These are phyloP conservation scores for Angomonas desouzai DNA, from an alignment of 208 protist species.

Conservation along the genomic window DNA sequence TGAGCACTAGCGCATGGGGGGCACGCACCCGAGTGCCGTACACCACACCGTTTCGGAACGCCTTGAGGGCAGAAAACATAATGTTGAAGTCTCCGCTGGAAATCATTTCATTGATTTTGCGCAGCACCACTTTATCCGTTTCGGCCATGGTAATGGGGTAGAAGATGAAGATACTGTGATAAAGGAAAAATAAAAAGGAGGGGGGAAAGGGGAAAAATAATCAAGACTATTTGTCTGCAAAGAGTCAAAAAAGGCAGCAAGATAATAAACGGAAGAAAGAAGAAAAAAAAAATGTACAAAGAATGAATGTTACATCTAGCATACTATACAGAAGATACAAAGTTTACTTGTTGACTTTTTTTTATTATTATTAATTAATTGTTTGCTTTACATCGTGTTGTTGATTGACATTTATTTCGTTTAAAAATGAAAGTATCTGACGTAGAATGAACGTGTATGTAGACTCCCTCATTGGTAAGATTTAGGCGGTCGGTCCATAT, in stretches of 20 bases:
- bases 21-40: conserved; percentile 82
- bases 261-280: conserved; percentile 6
- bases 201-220: no score
- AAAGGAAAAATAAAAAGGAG: conserved; percentile 14
- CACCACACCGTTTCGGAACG: conserved; percentile 82
- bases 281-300: conserved; percentile 6
- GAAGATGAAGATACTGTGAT: conserved; percentile 3
- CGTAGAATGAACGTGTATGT: no score
- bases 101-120: conserved; percentile 63
- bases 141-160: conserved; percentile 11
- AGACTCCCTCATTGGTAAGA: no score
- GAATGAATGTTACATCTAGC: neutral
- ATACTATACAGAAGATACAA: neutral
- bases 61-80: conserved; percentile 71
- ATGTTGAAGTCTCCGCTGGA: conserved; percentile 49
- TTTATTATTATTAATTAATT: conserved; percentile 6
- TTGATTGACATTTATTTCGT: neutral
- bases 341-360: neutral
- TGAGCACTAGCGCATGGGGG: conserved; percentile 86
- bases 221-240: neutral
- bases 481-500: neutral
- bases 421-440: no score
- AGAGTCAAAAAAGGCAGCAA: conserved; percentile 11
- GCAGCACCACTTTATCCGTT: conserved; percentile 18
- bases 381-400: neutral